Evolutionary conservation across 2,329 filamentous ascomycete species (phyloP).

Genomic region (Drechslerella coelobrocha): DNA sequence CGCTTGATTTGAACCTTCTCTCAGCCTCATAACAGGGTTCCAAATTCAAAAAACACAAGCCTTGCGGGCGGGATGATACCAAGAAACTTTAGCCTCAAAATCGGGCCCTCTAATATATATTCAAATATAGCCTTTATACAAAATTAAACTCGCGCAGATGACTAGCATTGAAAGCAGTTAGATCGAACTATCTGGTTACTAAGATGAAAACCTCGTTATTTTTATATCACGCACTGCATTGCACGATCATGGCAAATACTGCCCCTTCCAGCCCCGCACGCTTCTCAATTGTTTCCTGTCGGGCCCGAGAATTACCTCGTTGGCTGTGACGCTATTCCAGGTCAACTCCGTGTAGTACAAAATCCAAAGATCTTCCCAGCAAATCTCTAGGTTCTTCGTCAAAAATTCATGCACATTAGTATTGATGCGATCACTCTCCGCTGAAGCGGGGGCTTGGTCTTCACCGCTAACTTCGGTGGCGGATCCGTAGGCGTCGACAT

Average conservation of each 20-base stretch:
- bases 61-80: too few relatives aligned
- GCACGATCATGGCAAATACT: not conserved
- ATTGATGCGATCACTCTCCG: constrained; percentile 2
- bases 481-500: constrained; percentile 33
- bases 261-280: constrained; percentile 29
- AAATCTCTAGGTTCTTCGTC: constrained; percentile 47
- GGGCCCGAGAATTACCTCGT: constrained; percentile 46
- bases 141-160: too few relatives aligned
- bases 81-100: too few relatives aligned
- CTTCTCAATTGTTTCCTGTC: constrained; percentile 51
- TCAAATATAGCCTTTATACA: too few relatives aligned
- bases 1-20: too few relatives aligned
- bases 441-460: not conserved
- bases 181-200: too few relatives aligned
- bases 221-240: not conserved
- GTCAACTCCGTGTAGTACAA: constrained; percentile 51
- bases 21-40: too few relatives aligned
- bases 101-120: too few relatives aligned
- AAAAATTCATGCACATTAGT: constrained; percentile 44
- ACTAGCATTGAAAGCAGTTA: too few relatives aligned
- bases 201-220: too few relatives aligned
- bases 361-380: constrained; percentile 51
- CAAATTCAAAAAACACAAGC: too few relatives aligned
- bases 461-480: not conserved
- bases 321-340: constrained; percentile 51